phyloP scores from a whole-genome alignment of 345 rosid genomes.

The Erucastrum elatum region DNA sequence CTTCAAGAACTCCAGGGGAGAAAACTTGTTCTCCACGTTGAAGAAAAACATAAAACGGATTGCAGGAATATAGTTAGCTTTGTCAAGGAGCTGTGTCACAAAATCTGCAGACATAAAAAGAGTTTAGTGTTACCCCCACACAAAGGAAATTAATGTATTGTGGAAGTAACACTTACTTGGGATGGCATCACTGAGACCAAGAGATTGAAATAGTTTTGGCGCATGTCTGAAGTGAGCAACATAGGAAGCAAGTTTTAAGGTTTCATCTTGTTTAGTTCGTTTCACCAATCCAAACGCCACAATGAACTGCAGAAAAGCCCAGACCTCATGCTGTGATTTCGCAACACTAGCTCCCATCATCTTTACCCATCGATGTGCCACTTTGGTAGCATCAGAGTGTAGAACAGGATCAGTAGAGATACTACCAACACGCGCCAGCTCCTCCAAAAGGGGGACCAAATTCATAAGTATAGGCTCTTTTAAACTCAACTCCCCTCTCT shows the following conservation, averaged over 20 bases:
- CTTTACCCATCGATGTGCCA: conserved; percentile 18
- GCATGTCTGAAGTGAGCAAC: conserved; percentile 30
- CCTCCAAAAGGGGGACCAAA: conserved; percentile 24
- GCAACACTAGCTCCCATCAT: conserved; percentile 16
- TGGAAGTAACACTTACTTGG: conserved; percentile 21
- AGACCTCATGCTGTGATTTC: conserved; percentile 15
- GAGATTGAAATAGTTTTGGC: conserved; percentile 30
- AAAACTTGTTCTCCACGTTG: conserved; percentile 6
- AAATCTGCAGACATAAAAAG: conserved; percentile 19
- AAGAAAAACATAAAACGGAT: conserved; percentile 20
- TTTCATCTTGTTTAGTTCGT: not conserved
- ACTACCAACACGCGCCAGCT: conserved; percentile 7
- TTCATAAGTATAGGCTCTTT: conserved; percentile 10
- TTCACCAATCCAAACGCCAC: conserved; percentile 21
- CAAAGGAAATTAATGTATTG: not conserved
- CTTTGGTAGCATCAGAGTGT: conserved; percentile 9
- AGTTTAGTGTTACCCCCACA: not conserved
- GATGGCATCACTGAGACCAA: conserved; percentile 19
- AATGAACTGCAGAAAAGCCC: conserved; percentile 32
- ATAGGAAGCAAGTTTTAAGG: not conserved
- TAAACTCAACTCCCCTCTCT: conserved; percentile 30
- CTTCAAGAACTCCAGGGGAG: conserved; percentile 14
- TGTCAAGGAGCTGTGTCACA: not conserved
- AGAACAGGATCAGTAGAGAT: conserved; percentile 8
- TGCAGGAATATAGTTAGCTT: conserved; percentile 1